Percentiles rank a stretch among this genome's conserved stretches.
These are phyloP conservation scores for Acrocalymma vagum DNA, from an alignment of 2,329 filamentous ascomycete genomes.

Conservation along the genomic window DNA sequence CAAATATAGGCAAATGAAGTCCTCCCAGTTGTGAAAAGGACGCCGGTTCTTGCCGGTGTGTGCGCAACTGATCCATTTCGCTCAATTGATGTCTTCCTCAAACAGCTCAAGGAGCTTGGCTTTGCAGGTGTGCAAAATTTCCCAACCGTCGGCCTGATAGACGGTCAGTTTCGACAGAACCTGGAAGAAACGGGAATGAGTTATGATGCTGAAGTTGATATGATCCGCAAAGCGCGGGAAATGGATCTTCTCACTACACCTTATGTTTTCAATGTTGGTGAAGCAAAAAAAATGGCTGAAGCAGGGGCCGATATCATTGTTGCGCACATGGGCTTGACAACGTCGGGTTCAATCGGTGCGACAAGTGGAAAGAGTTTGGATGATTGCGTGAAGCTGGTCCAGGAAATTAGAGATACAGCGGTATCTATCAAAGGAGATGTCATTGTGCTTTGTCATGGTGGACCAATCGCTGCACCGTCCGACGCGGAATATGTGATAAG, in stretches of 20 bases:
- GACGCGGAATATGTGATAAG: conserved; percentile 71
- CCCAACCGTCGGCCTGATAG: conserved; percentile 75
- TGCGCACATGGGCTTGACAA: conserved; percentile 74
- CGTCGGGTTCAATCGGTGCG: conserved; percentile 71
- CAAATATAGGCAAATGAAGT: conserved; percentile 67
- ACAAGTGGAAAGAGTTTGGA: conserved; percentile 68
- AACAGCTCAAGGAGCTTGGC: conserved; percentile 67
- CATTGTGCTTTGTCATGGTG: conserved; percentile 75
- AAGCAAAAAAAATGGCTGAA: conserved; percentile 68
- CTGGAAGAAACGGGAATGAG: conserved; percentile 78
- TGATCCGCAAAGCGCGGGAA: conserved; percentile 67
- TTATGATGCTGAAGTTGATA: conserved; percentile 71
- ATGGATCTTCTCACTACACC: conserved; percentile 73
- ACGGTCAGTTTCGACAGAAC: conserved; percentile 71
- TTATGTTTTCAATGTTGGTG: conserved; percentile 72
- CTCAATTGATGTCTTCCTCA: conserved; percentile 67
- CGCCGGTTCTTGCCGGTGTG: conserved; percentile 74
- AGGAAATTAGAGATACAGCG: conserved; percentile 71
- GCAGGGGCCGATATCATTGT: conserved; percentile 74
- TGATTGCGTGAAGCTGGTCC: conserved; percentile 68
- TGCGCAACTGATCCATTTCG: conserved; percentile 76
- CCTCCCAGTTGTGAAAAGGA: conserved; percentile 68
- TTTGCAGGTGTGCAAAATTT: conserved; percentile 79
- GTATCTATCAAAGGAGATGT: conserved; percentile 64
- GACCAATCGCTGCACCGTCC: conserved; percentile 70